Conservation (phyloP, 2,329 filamentous ascomycete species). For the Penicillium fuscoglaucum region DNA sequence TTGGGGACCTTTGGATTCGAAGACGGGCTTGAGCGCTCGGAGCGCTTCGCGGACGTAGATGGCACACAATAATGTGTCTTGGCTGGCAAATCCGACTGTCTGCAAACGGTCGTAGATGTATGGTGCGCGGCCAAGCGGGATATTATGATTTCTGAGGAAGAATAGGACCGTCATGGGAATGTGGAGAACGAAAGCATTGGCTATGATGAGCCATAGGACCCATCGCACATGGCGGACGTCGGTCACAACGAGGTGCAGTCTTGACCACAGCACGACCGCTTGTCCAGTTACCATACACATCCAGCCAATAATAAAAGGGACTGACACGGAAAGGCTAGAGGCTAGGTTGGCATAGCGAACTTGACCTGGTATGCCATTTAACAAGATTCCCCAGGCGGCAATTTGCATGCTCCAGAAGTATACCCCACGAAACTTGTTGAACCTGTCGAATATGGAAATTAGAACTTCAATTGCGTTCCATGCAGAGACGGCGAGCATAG, state of each 20-base stretch:
- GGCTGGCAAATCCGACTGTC: slow-evolving; percentile 51
- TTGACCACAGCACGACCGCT: slow-evolving; percentile 47
- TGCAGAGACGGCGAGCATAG: slow-evolving; percentile 1
- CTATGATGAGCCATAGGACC: slow-evolving; percentile 46
- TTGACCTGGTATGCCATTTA: slow-evolving; percentile 33
- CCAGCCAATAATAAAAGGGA: slow-evolving; percentile 33
- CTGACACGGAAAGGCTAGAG: not conserved
- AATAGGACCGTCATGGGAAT: slow-evolving; percentile 1
- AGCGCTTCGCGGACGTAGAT: slow-evolving; percentile 54
- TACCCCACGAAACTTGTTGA: slow-evolving; percentile 42
- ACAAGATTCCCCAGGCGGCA: slow-evolving; percentile 39
- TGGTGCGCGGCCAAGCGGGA: not conserved
- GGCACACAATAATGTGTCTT: slow-evolving; percentile 53
- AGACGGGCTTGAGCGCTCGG: slow-evolving; percentile 38
- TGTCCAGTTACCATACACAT: slow-evolving; percentile 42
- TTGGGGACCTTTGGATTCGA: slow-evolving; percentile 41
- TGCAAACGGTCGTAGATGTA: slow-evolving; percentile 51
- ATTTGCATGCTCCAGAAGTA: slow-evolving; percentile 51
- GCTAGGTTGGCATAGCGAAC: not conserved
- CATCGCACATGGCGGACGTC: slow-evolving; percentile 34
- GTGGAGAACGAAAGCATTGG: slow-evolving; percentile 21
- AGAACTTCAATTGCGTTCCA: slow-evolving; percentile 49
- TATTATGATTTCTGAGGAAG: slow-evolving; percentile 21
- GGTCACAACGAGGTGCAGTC: slow-evolving; percentile 45
- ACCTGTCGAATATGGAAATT: slow-evolving; percentile 45